Base-by-base conservation (phyloP, 768 basidiomycete species). In the Termitomyces sp. region DNA sequence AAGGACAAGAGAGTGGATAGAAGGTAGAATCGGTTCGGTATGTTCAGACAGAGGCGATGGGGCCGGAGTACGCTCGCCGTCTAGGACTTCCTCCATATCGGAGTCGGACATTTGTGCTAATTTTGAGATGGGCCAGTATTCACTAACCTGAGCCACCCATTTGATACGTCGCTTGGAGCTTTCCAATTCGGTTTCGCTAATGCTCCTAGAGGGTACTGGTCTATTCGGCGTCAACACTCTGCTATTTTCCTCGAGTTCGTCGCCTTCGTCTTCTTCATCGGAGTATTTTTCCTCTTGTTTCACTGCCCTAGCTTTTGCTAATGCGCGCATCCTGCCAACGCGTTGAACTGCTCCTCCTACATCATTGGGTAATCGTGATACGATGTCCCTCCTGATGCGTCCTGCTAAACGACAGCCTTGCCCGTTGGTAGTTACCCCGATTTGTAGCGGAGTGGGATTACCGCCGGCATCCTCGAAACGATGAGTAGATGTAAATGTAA, bases 81-180 rank as follows among this genome's bases (percentile, higher is more conserved):
- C 74, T 23, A 93, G 68, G 6, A 91, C 69, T n/a, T 76, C 73
- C 11, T 76, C 69, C 84, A 95, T 89, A 5, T 93, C 90, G 19
- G 64, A 66, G 39, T 80, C 76, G 17, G 82, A 75, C 79, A 97
- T 80, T 10, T 72, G 68, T 0, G 91, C 86, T 8, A 98, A 79
- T 41, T 81, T 83, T 11, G 87, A 79, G 47, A 94, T 76, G 0
- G 93, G 87, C 91, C 94, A 98, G 68, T 97, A 98, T 68, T 98
- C 95, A 77, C 93, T 95, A 63, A 98, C 82, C 68, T 98, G 96
- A 0, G 93, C 86, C 3, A 97, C 87, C 92, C 94, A 98, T 69
- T 88, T 84, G 82, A 97, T 91, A 16, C 89, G 77, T 32, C 94
- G 78, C 56, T 72, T 76, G 52, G 80, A 73, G 25, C 67, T 73